Evolutionary conservation across 2,329 filamentous ascomycete species (phyloP).

Genomic region (Penicillium sp.): DNA sequence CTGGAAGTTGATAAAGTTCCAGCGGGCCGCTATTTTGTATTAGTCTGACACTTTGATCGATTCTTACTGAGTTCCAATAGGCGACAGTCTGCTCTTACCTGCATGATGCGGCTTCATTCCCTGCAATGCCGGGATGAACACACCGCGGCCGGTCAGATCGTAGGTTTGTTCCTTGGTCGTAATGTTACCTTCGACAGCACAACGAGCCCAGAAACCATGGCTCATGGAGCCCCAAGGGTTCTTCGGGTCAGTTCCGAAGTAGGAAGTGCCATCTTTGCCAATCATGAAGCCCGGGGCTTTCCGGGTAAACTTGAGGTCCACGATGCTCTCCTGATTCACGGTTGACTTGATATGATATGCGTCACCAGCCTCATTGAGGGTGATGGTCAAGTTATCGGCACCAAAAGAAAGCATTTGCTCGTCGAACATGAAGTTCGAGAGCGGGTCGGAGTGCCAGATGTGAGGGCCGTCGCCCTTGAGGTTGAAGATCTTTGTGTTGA

Average conservation of each 20-base stretch:
- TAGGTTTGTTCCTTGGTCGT: constrained; percentile 74
- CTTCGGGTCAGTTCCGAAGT: constrained; percentile 76
- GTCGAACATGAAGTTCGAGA: constrained; percentile 76
- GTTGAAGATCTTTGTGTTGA: constrained; percentile 90
- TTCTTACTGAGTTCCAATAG: too few species aligned
- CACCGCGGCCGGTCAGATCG: constrained; percentile 71
- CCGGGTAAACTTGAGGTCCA: constrained; percentile 78
- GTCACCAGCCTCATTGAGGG: constrained; percentile 77
- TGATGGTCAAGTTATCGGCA: constrained; percentile 76
- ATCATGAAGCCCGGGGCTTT: constrained; percentile 73
- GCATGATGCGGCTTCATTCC: constrained; percentile 99
- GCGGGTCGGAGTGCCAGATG: constrained; percentile 76
- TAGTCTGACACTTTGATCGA: too few species aligned
- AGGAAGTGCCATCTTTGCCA: constrained; percentile 75
- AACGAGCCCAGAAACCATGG: constrained; percentile 92
- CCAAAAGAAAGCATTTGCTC: constrained; percentile 77
- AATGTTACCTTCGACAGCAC: constrained; percentile 73
- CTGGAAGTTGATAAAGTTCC: constrained; percentile 94
- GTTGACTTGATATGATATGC: constrained; percentile 86
- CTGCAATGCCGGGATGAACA: constrained; percentile 82
- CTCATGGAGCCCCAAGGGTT: constrained; percentile 90
- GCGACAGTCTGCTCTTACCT: constrained; percentile 44
- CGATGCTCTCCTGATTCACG: constrained; percentile 69
- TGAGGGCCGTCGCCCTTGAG: constrained; percentile 64
- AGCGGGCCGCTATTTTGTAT: constrained; percentile 57